Conservation (phyloP, 345 rosid species). For the Syzygium jambos region DNA sequence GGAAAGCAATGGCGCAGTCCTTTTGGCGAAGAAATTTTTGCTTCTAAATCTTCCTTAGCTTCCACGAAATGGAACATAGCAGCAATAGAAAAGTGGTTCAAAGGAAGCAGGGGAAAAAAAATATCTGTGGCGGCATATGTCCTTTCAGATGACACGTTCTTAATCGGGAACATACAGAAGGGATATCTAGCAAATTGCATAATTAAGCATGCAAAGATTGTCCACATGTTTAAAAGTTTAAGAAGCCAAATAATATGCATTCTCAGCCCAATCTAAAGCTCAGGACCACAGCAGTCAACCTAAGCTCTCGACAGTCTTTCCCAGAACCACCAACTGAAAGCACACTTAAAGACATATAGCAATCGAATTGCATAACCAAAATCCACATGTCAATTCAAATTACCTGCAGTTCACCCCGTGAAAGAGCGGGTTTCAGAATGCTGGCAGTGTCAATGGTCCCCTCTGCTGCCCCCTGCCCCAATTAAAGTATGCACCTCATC, state of each 20-base stretch:
- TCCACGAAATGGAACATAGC: background rate
- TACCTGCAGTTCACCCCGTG: constrained; percentile 99
- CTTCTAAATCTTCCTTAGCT: background rate
- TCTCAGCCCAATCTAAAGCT: background rate
- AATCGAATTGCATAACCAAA: background rate
- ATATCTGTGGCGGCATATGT: background rate
- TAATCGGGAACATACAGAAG: background rate
- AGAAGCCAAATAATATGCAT: background rate
- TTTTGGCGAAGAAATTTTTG: background rate
- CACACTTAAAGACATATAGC: background rate
- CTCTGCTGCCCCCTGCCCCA: constrained; percentile 98
- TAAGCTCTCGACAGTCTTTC: background rate
- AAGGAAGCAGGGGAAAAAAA: background rate
- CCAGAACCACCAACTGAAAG: background rate
- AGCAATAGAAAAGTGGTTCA: background rate
- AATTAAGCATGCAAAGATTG: background rate
- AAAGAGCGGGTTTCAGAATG: constrained; percentile 98
- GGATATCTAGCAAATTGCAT: background rate
- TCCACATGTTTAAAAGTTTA: background rate
- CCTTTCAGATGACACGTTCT: background rate
- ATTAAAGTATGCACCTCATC: constrained; percentile 99
- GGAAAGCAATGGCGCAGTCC: background rate
- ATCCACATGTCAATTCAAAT: background rate
- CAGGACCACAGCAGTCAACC: background rate
- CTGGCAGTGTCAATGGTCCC: constrained; percentile 99